phyloP scores from a whole-genome alignment of 306 rosid species.

The Ammopiptanthus mongolicus region DNA sequence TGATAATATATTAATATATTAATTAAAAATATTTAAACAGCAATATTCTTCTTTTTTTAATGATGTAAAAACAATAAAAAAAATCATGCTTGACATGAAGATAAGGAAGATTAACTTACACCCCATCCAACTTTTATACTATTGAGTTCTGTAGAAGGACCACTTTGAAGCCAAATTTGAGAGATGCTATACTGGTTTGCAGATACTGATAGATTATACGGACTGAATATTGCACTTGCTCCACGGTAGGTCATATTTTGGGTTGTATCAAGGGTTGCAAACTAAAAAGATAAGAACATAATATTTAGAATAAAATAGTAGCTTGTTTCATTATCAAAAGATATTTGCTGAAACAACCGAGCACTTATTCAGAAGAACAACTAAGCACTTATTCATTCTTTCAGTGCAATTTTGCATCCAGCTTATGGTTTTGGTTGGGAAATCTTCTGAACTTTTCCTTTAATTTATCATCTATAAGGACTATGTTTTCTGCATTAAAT shows the following conservation, averaged over 20 bases:
- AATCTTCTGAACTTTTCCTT: too few relatives aligned
- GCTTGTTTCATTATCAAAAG: too few relatives aligned
- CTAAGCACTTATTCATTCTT: too few relatives aligned
- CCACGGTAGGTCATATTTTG: not conserved
- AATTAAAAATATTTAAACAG: too few relatives aligned
- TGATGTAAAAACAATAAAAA: too few relatives aligned
- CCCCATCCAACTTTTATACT: not conserved
- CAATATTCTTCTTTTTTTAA: too few relatives aligned
- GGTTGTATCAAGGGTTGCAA: not conserved
- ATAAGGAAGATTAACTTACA: not conserved
- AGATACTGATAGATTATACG: not conserved
- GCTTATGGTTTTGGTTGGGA: too few relatives aligned
- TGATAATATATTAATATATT: not conserved
- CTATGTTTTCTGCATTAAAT: too few relatives aligned
- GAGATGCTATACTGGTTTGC: not conserved
- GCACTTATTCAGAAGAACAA: too few relatives aligned
- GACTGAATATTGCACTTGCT: not conserved
- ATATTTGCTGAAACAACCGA: too few relatives aligned
- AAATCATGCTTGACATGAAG: not conserved
- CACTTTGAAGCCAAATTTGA: not conserved
- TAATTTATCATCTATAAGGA: too few relatives aligned
- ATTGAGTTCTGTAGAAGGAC: not conserved
- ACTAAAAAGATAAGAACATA: not conserved
- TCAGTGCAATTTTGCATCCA: too few relatives aligned
- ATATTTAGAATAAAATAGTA: not conserved